Evolutionary conservation across 495 filamentous ascomycete genomes (phyloP), one percentile per base, ranked within the genome.

Genomic region (Clavariopsis aquatica): DNA sequence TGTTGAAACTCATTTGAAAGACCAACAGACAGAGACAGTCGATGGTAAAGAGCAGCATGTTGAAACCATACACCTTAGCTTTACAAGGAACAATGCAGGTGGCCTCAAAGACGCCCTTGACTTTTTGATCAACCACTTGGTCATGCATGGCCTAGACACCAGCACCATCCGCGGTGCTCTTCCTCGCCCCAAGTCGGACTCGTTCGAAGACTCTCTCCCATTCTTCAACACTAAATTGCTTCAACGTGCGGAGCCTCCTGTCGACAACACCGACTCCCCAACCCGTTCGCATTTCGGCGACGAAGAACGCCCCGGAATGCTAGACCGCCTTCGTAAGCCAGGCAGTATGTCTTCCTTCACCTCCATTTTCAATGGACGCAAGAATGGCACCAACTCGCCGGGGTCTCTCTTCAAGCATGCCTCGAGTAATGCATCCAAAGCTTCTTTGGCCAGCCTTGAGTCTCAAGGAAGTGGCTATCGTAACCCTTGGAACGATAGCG

Each of bases 171-270:
- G 94, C 75, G 94, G 95, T 53, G 87, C 91, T 15, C 93, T 98
- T 64, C 92, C 93, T 0, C 88, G 93, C 49, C 95, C 94, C 53
- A 97, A 98, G 80, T 97, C 94, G 4, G 94, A 99, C 76, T 96
- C 94, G 0, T 99, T 98, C 72, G 94, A 98, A 71, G 95, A 98
- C 64, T 93, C 91, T 43, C 83, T 96, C 29, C 93, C 91, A 26
- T 97, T 91, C 80, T 99, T 99, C 75, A 89, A 96, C 75, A 94
- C 92, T 0, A 97, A 97, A 78, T 79, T 99, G 31, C 82, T 99
- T 34, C 95, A 98, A 75, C 89, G 93, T 71, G 91, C 91, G 10
- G 91, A 91, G 28, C 85, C 86, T 29, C 87, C 88, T 0, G 80
- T 93, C 23, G 66, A 73, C 27, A 81, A 83, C 15, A 92, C 91